A percentile compares a stretch with the other conserved stretches of the same genome.
Evolutionary conservation across 169 alveolate species (phyloP).

Genomic region (Cryptosporidium ryanae): DNA sequence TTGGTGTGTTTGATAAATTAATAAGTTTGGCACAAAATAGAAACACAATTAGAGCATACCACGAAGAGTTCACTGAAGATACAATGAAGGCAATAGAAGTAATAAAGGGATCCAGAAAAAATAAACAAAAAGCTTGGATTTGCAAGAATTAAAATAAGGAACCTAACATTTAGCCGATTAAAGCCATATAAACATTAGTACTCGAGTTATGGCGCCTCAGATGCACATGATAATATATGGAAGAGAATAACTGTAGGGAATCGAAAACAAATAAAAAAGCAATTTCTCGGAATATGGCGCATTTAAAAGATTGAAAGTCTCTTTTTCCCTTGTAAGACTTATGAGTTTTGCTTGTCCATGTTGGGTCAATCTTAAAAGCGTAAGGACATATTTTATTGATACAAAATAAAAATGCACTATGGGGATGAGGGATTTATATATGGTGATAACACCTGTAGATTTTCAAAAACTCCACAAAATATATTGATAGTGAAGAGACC

Average conservation of each 20-base stretch:
- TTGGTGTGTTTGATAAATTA: conserved; percentile 68
- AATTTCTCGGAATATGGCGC: no score
- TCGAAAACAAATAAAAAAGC: no score
- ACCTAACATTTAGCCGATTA: no score
- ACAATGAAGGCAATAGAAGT: conserved; percentile 54
- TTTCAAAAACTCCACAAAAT: conserved; percentile 68
- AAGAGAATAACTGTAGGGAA: no score
- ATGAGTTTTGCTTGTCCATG: no score
- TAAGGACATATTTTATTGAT: neutral
- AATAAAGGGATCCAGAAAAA: conserved; percentile 39
- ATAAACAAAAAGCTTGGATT: neutral
- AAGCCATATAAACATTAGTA: neutral
- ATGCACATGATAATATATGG: no score
- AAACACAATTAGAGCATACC: neutral
- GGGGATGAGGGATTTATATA: conserved; percentile 41
- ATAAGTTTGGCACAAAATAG: conserved; percentile 20
- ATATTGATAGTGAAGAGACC: conserved; percentile 69
- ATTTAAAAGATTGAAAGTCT: no score
- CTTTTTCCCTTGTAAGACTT: no score
- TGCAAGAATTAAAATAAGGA: no score
- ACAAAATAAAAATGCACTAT: conserved; percentile 6
- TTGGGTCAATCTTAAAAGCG: neutral
- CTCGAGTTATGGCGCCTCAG: neutral
- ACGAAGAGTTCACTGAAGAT: conserved; percentile 19
- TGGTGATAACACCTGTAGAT: conserved; percentile 66